phyloP scores from a whole-genome alignment of 495 filamentous ascomycete genomes.

The Tuber magnatum region DNA sequence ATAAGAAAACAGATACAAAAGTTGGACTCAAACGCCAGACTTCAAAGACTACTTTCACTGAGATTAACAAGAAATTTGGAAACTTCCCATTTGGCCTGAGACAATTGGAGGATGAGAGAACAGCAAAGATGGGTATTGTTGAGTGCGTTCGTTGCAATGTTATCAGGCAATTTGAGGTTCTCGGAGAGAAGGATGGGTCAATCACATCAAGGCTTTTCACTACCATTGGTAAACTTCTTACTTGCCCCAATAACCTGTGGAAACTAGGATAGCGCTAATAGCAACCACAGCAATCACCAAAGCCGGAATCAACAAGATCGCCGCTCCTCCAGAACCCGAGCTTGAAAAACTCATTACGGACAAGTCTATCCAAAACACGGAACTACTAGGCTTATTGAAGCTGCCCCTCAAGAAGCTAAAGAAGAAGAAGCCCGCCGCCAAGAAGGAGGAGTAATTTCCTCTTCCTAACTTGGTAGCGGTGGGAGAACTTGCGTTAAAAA shows the following conservation, averaged over 20 bases:
- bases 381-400: slow-evolving; percentile 86
- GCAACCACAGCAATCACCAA: slow-evolving; percentile 78
- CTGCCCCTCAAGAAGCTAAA: slow-evolving; percentile 83
- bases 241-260: slow-evolving; percentile 9
- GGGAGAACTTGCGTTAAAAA: neutral
- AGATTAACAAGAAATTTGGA: slow-evolving; percentile 92
- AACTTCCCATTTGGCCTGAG: slow-evolving; percentile 95
- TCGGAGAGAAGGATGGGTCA: slow-evolving; percentile 79
- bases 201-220: slow-evolving; percentile 79
- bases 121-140: slow-evolving; percentile 90
- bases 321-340: slow-evolving; percentile 64
- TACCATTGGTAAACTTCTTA: slow-evolving; percentile 70
- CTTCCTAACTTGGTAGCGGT: neutral
- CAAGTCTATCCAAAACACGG: slow-evolving; percentile 95
- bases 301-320: slow-evolving; percentile 82
- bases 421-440: slow-evolving; percentile 74
- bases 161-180: slow-evolving; percentile 88
- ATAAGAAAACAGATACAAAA: slow-evolving; percentile 83
- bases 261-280: slow-evolving; percentile 4
- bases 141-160: slow-evolving; percentile 90
- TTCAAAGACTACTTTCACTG: slow-evolving; percentile 80
- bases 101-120: slow-evolving; percentile 92
- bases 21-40: slow-evolving; percentile 87
- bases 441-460: slow-evolving; percentile 50
- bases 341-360: slow-evolving; percentile 76